Evolutionary conservation across 1,284 basidiomycete genomes (phyloP).

Genomic region (Cystobasidium pallidum): DNA sequence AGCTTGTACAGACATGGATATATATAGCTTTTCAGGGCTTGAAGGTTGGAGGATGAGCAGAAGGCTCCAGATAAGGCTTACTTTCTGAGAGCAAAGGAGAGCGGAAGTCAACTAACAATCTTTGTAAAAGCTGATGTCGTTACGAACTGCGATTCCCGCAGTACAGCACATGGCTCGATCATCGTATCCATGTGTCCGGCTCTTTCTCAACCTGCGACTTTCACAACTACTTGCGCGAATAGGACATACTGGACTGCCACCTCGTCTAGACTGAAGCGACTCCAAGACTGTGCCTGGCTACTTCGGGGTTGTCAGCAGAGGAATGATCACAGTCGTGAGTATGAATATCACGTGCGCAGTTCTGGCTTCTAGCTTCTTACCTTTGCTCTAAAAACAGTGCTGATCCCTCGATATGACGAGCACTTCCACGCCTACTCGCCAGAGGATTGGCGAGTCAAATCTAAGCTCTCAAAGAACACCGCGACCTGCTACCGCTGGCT

Average conservation of each 20-base stretch:
- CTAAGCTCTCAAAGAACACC: not conserved
- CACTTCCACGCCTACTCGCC: constrained; percentile 17
- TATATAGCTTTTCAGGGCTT: not conserved
- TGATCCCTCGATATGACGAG: not conserved
- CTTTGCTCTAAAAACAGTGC: not conserved
- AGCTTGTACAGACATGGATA: not conserved
- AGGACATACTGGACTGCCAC: too few relatives aligned
- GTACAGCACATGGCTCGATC: too few relatives aligned
- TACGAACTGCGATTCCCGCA: too few relatives aligned
- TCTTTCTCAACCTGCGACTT: too few relatives aligned
- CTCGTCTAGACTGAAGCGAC: too few relatives aligned
- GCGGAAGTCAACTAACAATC: too few relatives aligned
- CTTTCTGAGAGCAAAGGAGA: not conserved
- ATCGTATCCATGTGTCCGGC: too few relatives aligned
- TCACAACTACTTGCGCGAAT: too few relatives aligned
- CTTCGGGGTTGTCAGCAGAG: too few relatives aligned
- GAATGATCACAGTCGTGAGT: too few relatives aligned
- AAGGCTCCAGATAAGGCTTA: not conserved
- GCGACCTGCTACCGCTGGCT: not conserved
- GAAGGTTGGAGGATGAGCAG: not conserved
- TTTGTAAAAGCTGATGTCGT: too few relatives aligned
- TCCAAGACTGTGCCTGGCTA: too few relatives aligned
- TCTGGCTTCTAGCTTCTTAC: not conserved
- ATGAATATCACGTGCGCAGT: not conserved
- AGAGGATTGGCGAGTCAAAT: not conserved